Evolutionary conservation across 1,284 basidiomycete species (phyloP).

Genomic region (Cryptococcus sp.): DNA sequence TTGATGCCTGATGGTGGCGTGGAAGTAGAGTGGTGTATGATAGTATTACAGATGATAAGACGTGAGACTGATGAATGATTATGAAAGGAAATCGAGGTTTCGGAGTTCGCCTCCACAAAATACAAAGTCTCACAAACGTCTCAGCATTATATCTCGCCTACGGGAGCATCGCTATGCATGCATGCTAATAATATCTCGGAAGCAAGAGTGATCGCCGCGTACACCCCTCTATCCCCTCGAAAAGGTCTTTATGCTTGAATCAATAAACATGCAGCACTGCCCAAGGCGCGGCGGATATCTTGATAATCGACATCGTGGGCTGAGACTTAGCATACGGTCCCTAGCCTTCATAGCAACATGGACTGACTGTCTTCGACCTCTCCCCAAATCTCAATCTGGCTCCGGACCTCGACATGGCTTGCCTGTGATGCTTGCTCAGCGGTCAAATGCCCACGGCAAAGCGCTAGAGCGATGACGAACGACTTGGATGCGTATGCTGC

Average conservation of each 20-base stretch:
- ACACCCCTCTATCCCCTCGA: no score
- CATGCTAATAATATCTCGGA: no score
- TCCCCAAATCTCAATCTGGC: constrained; percentile 95
- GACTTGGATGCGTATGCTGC: constrained; percentile 88
- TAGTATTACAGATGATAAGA: neutral
- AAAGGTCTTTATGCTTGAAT: constrained; percentile 20
- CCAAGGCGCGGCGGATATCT: constrained; percentile 81
- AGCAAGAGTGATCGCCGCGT: no score
- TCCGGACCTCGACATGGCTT: constrained; percentile 87
- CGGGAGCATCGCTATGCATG: neutral
- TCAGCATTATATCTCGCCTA: neutral
- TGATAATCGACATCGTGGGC: constrained; percentile 96
- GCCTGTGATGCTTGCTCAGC: constrained; percentile 78
- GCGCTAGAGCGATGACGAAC: constrained; percentile 79
- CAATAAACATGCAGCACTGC: constrained; percentile 65
- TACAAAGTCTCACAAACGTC: neutral
- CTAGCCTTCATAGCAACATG: neutral
- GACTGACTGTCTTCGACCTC: constrained; percentile 95
- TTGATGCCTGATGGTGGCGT: no score
- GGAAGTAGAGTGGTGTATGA: no score
- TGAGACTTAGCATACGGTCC: constrained; percentile 40
- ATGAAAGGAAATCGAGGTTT: neutral
- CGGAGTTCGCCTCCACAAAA: neutral
- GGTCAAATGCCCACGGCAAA: constrained; percentile 69
- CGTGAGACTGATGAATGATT: neutral